A percentile compares a stretch with the other conserved stretches of the same genome.
Conservation (phyloP, 371 early-diverging fungal genomes). For the Mucor irregularis region DNA sequence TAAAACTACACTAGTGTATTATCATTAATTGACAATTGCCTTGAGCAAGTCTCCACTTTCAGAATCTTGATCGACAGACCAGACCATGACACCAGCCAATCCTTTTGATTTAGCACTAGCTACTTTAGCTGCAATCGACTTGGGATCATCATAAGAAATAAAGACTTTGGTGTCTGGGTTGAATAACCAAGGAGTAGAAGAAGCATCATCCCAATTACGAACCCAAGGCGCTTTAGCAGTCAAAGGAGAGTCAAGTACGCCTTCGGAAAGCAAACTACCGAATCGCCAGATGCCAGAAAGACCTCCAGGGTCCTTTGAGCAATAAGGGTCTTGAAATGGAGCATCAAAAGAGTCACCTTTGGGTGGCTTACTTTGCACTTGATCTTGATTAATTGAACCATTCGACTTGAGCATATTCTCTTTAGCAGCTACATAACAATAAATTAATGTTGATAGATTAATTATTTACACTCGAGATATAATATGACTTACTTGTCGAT, state of each 20-base stretch:
- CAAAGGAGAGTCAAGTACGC: constrained; percentile 42
- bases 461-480: not conserved
- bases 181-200: constrained; percentile 62
- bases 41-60: constrained; percentile 25
- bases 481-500: constrained; percentile 33
- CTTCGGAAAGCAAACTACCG: constrained; percentile 52
- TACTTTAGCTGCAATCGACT: constrained; percentile 50
- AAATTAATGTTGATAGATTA: not conserved
- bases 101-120: constrained; percentile 35
- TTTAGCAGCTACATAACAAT: constrained; percentile 22
- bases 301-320: constrained; percentile 25
- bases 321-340: constrained; percentile 22
- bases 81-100: constrained; percentile 57
- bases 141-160: constrained; percentile 64
- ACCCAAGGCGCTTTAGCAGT: constrained; percentile 52
- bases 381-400: constrained; percentile 31
- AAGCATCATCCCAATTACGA: constrained; percentile 48
- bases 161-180: constrained; percentile 53
- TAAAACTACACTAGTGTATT: no score
- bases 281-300: constrained; percentile 57
- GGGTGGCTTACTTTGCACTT: constrained; percentile 24
- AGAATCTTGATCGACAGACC: constrained; percentile 39
- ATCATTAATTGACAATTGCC: no score
- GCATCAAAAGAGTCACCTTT: constrained; percentile 39
- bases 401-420: constrained; percentile 31